Evolutionary conservation across 2,329 filamentous ascomycete genomes (phyloP), one percentile per base, ranked within the genome.

Genomic region (Aspergillus fijiensis): DNA sequence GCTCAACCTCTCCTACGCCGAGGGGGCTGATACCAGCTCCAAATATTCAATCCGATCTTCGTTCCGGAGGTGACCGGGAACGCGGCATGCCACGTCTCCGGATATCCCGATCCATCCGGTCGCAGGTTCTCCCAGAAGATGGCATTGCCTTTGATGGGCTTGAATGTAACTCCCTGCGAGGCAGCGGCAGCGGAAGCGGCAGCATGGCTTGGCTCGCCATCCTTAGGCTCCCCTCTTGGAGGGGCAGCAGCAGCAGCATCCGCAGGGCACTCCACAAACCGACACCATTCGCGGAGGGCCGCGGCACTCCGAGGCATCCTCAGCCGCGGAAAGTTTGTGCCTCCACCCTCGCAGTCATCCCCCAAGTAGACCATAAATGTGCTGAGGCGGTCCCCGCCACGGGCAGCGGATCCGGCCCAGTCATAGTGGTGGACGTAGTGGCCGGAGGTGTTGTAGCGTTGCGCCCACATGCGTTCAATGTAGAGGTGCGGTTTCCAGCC

Each of bases 1-100:
- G 27, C 25, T 49, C 14, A 21, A 45, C 47, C 21, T 48, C 58
- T 57, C 60, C 60, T 63, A 60, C 67, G 60, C 57, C 53, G 62
- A 29, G 71, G 70, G 55, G 72, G 72, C 72, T 85, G 82, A 70
- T 81, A 83, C 84, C 84, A 87, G 72, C 82, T 86, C 85, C 85
- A 88, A 62, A 88, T 85, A 73, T 88, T 87, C 72, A 87, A 71
- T 0, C 85, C 85, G 59, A 87, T 79, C 75, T 88, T 87, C 42
- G 74, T 77, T 2, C 85, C 85, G 47, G 72, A 76, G 52, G 73
- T 72, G 0, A 88, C 85, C 9, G 85, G 84, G 67, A 86, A 75
- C 5, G 84, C 85, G 49, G 84, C 84, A 78, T 88, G 85, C 78
- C 85, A 85, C 33, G 82, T 85, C 72, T 87, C 84, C 59, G 79